phyloP scores from a whole-genome alignment of 768 basidiomycete genomes.

The Melanogaster broomeanus region DNA sequence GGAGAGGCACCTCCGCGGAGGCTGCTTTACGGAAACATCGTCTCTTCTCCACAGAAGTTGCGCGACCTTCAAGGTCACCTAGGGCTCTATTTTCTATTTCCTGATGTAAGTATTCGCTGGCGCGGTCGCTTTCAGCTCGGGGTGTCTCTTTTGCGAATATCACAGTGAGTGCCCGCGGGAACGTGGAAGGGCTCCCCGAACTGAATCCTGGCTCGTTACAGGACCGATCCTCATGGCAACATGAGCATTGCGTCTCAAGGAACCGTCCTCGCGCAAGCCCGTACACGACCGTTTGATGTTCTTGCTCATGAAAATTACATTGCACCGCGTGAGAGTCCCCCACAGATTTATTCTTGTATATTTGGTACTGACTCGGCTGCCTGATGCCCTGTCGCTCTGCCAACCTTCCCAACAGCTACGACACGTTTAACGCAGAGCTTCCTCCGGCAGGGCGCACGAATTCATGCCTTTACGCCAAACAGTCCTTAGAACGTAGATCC shows the following conservation, averaged over 20 bases:
- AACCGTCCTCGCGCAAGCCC: slow-evolving; percentile 66
- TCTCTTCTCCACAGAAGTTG: slow-evolving; percentile 78
- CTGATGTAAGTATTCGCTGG: slow-evolving; percentile 85
- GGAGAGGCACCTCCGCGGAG: slow-evolving; percentile 49
- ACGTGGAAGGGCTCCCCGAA: slow-evolving; percentile 9
- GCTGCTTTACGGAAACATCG: slow-evolving; percentile 82
- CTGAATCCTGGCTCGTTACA: slow-evolving; percentile 27
- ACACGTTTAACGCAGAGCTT: slow-evolving; percentile 61
- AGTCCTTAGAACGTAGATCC: slow-evolving; percentile 33
- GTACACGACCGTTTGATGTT: slow-evolving; percentile 79
- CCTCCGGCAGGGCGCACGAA: slow-evolving; percentile 56
- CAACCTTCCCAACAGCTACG: slow-evolving; percentile 32
- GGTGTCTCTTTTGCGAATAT: slow-evolving; percentile 71
- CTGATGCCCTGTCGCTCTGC: slow-evolving; percentile 11
- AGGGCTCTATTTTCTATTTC: slow-evolving; percentile 88
- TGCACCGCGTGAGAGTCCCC: slow-evolving; percentile 67
- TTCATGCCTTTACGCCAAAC: slow-evolving; percentile 51
- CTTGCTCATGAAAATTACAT: slow-evolving; percentile 70
- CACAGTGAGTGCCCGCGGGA: slow-evolving; percentile 54
- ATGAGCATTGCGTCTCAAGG: slow-evolving; percentile 59
- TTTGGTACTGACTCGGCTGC: slow-evolving; percentile 13
- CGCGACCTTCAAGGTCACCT: slow-evolving; percentile 78
- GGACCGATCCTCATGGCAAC: slow-evolving; percentile 52
- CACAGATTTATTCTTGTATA: slow-evolving; percentile 16
- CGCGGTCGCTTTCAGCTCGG: slow-evolving; percentile 76